Evolutionary conservation across 768 basidiomycete species (phyloP).

Genomic region (Auricularia cornea): DNA sequence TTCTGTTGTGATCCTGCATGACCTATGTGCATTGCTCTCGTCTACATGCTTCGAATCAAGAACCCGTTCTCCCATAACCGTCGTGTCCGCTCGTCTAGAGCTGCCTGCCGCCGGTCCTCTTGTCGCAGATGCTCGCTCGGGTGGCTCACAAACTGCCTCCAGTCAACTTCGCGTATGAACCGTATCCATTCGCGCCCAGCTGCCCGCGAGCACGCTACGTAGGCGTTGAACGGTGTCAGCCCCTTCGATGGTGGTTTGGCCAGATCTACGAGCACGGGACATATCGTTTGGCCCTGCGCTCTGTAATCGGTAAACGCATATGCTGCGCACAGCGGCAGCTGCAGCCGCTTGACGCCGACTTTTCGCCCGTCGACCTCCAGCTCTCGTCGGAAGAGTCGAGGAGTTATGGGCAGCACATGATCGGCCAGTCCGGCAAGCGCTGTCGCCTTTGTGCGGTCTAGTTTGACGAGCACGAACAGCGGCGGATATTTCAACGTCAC

Average conservation of each 20-base stretch:
- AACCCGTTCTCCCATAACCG: too few relatives aligned
- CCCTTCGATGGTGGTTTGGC: slow-evolving; percentile 23
- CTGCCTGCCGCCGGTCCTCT: slow-evolving; percentile 16
- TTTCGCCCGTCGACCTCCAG: slow-evolving; percentile 8
- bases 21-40: too few relatives aligned
- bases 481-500: slow-evolving; percentile 22
- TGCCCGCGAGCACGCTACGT: slow-evolving; percentile 33
- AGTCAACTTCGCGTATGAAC: slow-evolving; percentile 25
- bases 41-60: too few relatives aligned
- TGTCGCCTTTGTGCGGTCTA: slow-evolving; percentile 19
- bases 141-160: slow-evolving; percentile 17
- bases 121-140: slow-evolving; percentile 10
- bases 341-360: slow-evolving; percentile 14
- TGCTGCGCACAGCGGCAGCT: slow-evolving; percentile 28
- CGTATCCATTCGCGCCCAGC: slow-evolving; percentile 21
- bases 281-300: slow-evolving; percentile 36
- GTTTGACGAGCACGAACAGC: slow-evolving; percentile 24
- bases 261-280: slow-evolving; percentile 30
- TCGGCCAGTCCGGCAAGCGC: slow-evolving; percentile 22
- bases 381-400: slow-evolving; percentile 12
- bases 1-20: too few relatives aligned
- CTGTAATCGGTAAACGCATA: slow-evolving; percentile 37
- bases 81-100: slow-evolving; percentile 1
- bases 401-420: slow-evolving; percentile 25
- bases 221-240: slow-evolving; percentile 30